Evolutionary conservation across 495 filamentous ascomycete species (phyloP), one percentile per base, ranked within the genome.

Genomic region (Lophiotrema nucula): DNA sequence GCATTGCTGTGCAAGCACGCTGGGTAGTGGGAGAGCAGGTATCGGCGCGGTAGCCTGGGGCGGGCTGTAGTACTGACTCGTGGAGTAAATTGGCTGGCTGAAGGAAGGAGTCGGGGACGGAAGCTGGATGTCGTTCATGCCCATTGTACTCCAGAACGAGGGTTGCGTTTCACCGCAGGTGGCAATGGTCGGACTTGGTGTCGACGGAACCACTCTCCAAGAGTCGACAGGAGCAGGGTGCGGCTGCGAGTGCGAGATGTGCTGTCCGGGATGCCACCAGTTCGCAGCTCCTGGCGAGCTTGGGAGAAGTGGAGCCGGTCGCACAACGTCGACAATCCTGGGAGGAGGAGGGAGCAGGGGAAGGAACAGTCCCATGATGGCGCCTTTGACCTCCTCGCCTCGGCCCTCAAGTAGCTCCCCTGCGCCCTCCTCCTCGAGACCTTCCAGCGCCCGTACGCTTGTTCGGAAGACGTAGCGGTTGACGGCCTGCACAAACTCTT

Each of bases 401-500:
- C 89, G 86, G 49, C 93, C 92, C 62, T 86, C 87, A 38, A 97
- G 82, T 51, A 99, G 77, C 75, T 99, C 93, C 51, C 93, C 93
- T 41, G 88, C 90, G 53, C 93, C 93, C 70, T 97, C 95, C 74
- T 99, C 93, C 78, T 99, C 93, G 53, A 97, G 74, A 45, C 93
- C 93, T 74, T 99, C 93, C 53, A 99, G 79, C 33, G 92, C 93
- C 62, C 88, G 85, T 58, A 87, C 90, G 63, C 88, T 83, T 25
- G 93, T 91, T 64, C 91, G 84, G 76, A 89, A 99, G 66, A 99
- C 92, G 70, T 93, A 99, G 75, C 87, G 91, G 81, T 99, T 99
- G 76, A 90, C 87, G 42, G 92, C 88, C 75, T 99, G 93, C 54
- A 97, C 83, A 69, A 99, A 97, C 64, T 97, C 89, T 53, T 97